phyloP scores from a whole-genome alignment of 768 basidiomycete species.

The Omphalotus guepiniiformis region DNA sequence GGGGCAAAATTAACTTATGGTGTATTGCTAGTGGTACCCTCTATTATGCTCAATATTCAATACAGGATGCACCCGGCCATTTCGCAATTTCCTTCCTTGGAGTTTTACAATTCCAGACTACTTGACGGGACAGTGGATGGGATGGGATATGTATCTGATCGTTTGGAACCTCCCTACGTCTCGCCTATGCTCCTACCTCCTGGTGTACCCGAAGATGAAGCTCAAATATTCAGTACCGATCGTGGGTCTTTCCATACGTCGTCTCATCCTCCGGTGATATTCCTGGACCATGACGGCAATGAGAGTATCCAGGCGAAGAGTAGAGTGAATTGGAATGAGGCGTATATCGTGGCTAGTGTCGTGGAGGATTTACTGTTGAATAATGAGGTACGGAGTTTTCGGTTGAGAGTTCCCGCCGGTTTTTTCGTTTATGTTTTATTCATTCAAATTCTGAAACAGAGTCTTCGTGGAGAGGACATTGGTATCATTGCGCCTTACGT shows the following conservation, averaged over 20 bases:
- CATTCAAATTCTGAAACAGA: slow-evolving; percentile 27
- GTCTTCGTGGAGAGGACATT: slow-evolving; percentile 69
- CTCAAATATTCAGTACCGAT: not conserved
- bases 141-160: slow-evolving; percentile 40
- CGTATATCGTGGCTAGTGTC: slow-evolving; percentile 69
- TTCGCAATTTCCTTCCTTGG: slow-evolving; percentile 77
- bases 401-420: not conserved
- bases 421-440: slow-evolving; percentile 9
- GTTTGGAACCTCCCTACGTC: slow-evolving; percentile 51
- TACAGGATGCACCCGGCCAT: slow-evolving; percentile 95
- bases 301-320: slow-evolving; percentile 71
- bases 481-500: slow-evolving; percentile 92
- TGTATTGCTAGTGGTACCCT: slow-evolving; percentile 59
- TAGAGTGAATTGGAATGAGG: slow-evolving; percentile 74
- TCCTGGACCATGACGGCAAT: slow-evolving; percentile 72
- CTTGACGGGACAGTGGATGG: slow-evolving; percentile 71
- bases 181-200: slow-evolving; percentile 6
- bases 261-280: slow-evolving; percentile 61
- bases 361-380: slow-evolving; percentile 76
- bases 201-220: slow-evolving; percentile 1
- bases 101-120: slow-evolving; percentile 74
- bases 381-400: slow-evolving; percentile 55
- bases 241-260: not conserved
- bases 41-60: slow-evolving; percentile 90
- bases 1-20: slow-evolving; percentile 5